Base-by-base conservation (phyloP, 306 rosid genomes). In the Castanea mollissima region DNA sequence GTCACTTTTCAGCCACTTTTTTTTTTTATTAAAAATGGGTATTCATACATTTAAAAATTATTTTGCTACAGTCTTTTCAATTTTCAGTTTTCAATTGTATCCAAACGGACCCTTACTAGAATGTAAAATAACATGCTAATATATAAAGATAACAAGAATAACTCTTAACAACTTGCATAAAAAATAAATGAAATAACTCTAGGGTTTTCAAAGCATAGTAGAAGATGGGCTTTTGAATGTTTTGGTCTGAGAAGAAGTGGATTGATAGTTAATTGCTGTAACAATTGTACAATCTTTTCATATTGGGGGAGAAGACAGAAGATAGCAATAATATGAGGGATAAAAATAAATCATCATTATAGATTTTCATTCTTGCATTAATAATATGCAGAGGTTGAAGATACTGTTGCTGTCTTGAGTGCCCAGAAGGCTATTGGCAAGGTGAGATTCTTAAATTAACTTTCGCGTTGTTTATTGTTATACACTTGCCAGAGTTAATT, bases 371-470 rank as follows among this genome's bases (percentile, higher is more conserved):
- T 56, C 60, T 56, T 56, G 60, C 25, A 19, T 56, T 8, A 56
- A 56, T 18, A 69, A 77, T 55, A 68, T 87, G 92, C 93, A 94
- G 97, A 88, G 89, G 92, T 94, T 75, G 87, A 88, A 86, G 85
- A 87, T 44, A 23, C 74, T 11, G 87, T 87, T 74, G 35, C 94
- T 80, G 57, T 87, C 72, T 85, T 92, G 87, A 78, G 71, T 79
- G 92, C 94, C 65, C 93, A 88, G 72, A 94, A 91, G 83, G 76
- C 90, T 67, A 89, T 92, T 76, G 64, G 81, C 19, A 94, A 89
- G 96, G 97, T 94, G 55, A 82, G 76, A 73, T 82, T 71, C 44
- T 76, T 69, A 13, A 58, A 52, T 46, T 15, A 5, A 5, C 4
- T 46, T 54, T 64, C 8, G 51, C 51, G 25, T 56, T n/a, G 35